phyloP scores from a whole-genome alignment of 2,329 filamentous ascomycete genomes.

The Waltergamsia citrina region DNA sequence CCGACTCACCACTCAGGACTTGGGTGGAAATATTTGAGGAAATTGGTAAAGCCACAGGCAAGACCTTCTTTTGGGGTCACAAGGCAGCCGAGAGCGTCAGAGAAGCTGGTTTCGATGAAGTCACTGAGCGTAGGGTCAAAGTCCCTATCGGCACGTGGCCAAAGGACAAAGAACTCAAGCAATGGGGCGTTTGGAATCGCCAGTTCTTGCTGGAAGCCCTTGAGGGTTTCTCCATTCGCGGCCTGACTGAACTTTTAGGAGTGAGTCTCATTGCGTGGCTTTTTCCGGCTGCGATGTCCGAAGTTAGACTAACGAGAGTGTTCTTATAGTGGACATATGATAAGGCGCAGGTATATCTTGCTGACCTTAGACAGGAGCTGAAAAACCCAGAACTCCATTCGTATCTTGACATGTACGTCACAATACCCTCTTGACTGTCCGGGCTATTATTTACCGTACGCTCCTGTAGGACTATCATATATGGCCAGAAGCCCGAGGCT shows the following conservation, averaged over 20 bases:
- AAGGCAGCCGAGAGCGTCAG: not conserved
- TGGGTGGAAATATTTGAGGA: conserved; percentile 1
- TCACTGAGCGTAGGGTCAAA: conserved; percentile 3
- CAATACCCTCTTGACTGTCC: no score
- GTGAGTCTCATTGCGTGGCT: no score
- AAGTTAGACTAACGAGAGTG: no score
- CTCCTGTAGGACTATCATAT: no score
- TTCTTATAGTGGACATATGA: no score
- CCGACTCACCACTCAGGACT: not conserved
- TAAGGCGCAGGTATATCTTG: no score
- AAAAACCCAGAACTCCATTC: no score
- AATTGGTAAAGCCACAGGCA: not conserved
- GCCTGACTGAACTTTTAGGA: conserved; percentile 9
- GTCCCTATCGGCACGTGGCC: conserved; percentile 6
- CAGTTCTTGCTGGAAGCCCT: conserved; percentile 13
- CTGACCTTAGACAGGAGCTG: no score
- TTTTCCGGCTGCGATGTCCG: no score
- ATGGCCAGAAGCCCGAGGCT: no score
- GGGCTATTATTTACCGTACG: no score
- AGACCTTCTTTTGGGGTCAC: conserved; percentile 1
- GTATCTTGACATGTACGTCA: no score
- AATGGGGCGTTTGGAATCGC: conserved; percentile 13
- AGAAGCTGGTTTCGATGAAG: conserved; percentile 3
- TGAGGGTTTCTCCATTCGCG: conserved; percentile 14
- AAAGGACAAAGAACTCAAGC: conserved; percentile 11